A percentile compares a stretch with the other conserved stretches of the same genome.
These are phyloP conservation scores for Saccharata proteae DNA, from an alignment of 2,329 filamentous ascomycete genomes.

Conservation along the genomic window DNA sequence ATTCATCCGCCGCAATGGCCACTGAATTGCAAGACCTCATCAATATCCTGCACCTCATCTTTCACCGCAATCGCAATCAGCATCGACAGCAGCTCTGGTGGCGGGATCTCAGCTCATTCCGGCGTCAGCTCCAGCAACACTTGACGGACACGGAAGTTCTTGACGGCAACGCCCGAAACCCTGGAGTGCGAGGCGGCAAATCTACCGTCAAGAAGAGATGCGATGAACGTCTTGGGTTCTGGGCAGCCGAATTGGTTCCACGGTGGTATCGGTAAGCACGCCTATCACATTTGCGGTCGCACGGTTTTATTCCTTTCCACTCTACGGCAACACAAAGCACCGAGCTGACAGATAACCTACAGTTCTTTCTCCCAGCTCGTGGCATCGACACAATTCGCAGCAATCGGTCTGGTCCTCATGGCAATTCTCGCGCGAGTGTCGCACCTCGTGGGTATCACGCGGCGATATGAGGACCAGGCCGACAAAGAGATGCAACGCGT, in stretches of 20 bases:
- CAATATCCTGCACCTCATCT: slow-evolving; percentile 47
- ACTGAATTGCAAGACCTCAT: slow-evolving; percentile 20
- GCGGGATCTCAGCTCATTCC: slow-evolving; percentile 57
- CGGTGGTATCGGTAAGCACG: slow-evolving; percentile 24
- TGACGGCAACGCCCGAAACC: too few species aligned
- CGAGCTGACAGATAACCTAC: slow-evolving; percentile 10
- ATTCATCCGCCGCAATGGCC: slow-evolving; percentile 9
- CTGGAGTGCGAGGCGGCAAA: slow-evolving; percentile 13
- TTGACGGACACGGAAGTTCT: slow-evolving; percentile 20
- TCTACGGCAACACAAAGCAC: not conserved
- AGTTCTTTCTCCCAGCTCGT: slow-evolving; percentile 33
- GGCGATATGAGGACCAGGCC: slow-evolving; percentile 29
- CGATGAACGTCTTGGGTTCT: slow-evolving; percentile 22
- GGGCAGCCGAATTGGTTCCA: slow-evolving; percentile 26
- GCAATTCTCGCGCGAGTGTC: slow-evolving; percentile 29
- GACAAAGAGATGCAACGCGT: slow-evolving; percentile 30
- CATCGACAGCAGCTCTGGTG: slow-evolving; percentile 77
- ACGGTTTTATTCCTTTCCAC: not conserved
- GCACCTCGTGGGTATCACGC: slow-evolving; percentile 28
- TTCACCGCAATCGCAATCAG: slow-evolving; percentile 83
- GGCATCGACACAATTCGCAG: slow-evolving; percentile 32
- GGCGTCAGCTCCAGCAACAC: slow-evolving; percentile 47
- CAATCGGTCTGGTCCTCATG: slow-evolving; percentile 33
- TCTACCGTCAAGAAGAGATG: slow-evolving; percentile 17
- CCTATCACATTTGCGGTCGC: not conserved